Evolutionary conservation across 352 stramenopile species (phyloP), one percentile per base, ranked within the genome.

Genomic region (Phytopythium vexans): DNA sequence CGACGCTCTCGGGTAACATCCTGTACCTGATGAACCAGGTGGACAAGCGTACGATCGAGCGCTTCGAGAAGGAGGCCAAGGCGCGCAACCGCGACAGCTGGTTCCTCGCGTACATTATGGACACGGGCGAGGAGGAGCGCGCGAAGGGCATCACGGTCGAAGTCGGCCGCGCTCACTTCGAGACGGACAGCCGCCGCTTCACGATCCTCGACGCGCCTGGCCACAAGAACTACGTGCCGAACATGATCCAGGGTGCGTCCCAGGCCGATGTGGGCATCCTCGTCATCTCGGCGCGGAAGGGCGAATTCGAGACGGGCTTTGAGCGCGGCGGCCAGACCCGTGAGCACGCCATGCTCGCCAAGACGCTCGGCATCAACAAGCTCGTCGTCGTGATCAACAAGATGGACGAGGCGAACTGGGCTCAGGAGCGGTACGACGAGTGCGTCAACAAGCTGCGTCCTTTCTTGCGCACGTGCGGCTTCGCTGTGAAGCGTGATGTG

Each of bases 81-180:
- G 76, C 89, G 32, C 80, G 82, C 41, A 87, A 90, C 71, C 80
- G 79, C 52, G 82, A 89, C 58, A 83, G 65, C 49, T 90, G 79
- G 79, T 99, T 99, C 74, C 68, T 99, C 31, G 97, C 97, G 14
- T 99, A 98, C 70, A 99, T 99, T 69, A 99, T 99, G 96, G 97
- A 99, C 77, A 99, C 97, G 21, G 97, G 98, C 56, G 97, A 99
- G 70, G 97, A 99, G 60, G 97, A 99, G 68, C 88, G 96, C 42
- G 94, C 93, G 14, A 99, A 99, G 80, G 80, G 78, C 32, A 89
- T 80, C 56, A 90, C 82, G 8, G 77, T 91, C n/a, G 82, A 92
- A 55, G 82, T 92, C 34, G 97, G 97, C 32, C 89, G 97, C 34
- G 97, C 97, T 5, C 94, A 98, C 51, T 99, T 99, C 66, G 94